phyloP scores from a whole-genome alignment of 139 green algal genomes.

The Auxenochlorella pyrenoidosa region DNA sequence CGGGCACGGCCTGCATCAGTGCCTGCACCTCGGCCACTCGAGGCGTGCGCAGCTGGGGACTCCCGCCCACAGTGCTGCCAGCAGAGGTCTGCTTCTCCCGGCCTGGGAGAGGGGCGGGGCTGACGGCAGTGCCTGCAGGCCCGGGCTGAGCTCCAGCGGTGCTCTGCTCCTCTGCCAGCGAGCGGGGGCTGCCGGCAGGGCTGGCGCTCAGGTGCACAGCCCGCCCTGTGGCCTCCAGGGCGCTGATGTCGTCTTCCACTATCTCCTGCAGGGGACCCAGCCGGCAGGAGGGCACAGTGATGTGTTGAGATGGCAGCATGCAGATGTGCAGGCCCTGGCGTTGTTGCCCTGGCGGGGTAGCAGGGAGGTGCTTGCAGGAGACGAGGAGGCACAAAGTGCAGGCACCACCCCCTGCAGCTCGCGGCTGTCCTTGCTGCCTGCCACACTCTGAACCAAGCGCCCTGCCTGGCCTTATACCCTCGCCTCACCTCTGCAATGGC shows the following conservation, averaged over 20 bases:
- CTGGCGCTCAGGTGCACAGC: neutral
- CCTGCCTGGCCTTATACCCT: neutral
- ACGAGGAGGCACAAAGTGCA: neutral
- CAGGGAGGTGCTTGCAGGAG: no score
- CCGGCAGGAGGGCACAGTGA: no score
- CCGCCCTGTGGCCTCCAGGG: neutral
- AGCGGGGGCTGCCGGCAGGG: neutral
- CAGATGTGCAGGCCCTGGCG: no score
- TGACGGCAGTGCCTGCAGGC: neutral
- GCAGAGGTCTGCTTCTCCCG: neutral
- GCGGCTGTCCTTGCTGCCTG: neutral
- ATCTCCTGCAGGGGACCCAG: neutral
- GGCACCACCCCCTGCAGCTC: neutral
- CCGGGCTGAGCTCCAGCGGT: neutral
- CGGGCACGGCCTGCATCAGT: neutral
- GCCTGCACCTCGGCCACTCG: neutral
- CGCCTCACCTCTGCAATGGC: slow-evolving; percentile 10
- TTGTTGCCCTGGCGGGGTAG: no score
- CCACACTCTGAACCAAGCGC: neutral
- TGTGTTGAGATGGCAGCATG: no score
- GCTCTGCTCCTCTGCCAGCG: neutral
- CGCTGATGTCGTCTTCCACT: neutral
- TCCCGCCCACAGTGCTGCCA: neutral
- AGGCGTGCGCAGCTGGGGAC: neutral
- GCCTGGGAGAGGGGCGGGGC: neutral